A percentile compares a stretch with the other conserved stretches of the same genome.
Evolutionary conservation across 805 yeast species (phyloP).

Genomic region (Wickerhamiella australiensis): DNA sequence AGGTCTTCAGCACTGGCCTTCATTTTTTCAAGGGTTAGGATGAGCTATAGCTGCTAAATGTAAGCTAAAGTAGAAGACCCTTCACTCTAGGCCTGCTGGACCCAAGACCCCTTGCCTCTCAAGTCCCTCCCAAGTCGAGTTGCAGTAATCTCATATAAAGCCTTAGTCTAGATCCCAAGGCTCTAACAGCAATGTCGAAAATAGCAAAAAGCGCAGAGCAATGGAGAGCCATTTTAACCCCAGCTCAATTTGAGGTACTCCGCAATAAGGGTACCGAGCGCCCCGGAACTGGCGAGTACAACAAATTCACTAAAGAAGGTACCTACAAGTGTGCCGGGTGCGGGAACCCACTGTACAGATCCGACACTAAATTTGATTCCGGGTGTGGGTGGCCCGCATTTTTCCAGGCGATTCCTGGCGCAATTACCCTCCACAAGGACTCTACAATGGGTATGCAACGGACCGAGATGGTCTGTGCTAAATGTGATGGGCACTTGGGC

Average conservation of each 20-base stretch:
- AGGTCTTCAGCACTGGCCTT: constrained; percentile 15
- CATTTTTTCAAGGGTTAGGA: constrained; percentile 4
- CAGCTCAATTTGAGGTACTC: constrained; percentile 67
- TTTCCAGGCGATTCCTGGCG: constrained; percentile 75
- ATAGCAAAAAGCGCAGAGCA: constrained; percentile 37
- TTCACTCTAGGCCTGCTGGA: too few relatives aligned
- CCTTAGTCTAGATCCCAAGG: background rate
- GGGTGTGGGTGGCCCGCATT: constrained; percentile 99
- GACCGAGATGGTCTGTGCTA: constrained; percentile 76
- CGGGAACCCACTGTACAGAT: constrained; percentile 60
- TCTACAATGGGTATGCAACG: constrained; percentile 61
- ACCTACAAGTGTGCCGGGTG: constrained; percentile 81
- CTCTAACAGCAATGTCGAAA: constrained; percentile 17
- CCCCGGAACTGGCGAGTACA: constrained; percentile 52
- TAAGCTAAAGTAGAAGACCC: too few relatives aligned
- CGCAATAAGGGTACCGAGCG: constrained; percentile 64
- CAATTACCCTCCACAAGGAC: constrained; percentile 54
- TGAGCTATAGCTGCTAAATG: too few relatives aligned
- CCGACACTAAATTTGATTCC: constrained; percentile 72
- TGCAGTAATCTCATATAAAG: background rate
- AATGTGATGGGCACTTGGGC: constrained; percentile 91
- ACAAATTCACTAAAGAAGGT: constrained; percentile 41
- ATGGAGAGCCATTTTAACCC: constrained; percentile 70
- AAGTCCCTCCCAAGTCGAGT: too few relatives aligned
- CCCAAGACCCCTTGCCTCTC: too few relatives aligned